A percentile compares a stretch with the other conserved stretches of the same genome.
Evolutionary conservation across 148 eudicot genomes (phyloP).

Genomic region (Heliosperma pusillum): DNA sequence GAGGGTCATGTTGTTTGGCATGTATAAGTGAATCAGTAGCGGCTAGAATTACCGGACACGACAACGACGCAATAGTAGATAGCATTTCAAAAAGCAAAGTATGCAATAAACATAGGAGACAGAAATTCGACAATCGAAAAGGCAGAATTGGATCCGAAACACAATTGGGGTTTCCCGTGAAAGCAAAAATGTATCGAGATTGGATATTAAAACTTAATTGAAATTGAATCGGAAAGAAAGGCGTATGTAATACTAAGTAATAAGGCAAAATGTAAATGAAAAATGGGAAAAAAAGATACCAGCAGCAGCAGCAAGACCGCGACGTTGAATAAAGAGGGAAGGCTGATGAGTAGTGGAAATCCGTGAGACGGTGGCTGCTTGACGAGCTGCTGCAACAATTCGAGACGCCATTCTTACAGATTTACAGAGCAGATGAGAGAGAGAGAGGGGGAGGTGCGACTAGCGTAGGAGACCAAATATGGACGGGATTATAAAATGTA

Average conservation of each 20-base stretch:
- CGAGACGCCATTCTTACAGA: slow-evolving; percentile 49
- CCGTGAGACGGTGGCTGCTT: slow-evolving; percentile 45
- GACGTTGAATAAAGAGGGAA: slow-evolving; percentile 52
- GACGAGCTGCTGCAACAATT: slow-evolving; percentile 53
- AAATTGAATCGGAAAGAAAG: too few relatives aligned
- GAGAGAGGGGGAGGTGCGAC: neutral
- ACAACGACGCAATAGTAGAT: too few relatives aligned
- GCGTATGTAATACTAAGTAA: too few relatives aligned
- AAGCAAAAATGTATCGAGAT: neutral
- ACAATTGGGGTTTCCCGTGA: neutral
- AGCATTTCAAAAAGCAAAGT: too few relatives aligned
- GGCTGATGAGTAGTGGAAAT: slow-evolving; percentile 32
- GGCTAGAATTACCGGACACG: too few relatives aligned
- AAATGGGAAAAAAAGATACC: slow-evolving; percentile 25
- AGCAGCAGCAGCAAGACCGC: slow-evolving; percentile 61
- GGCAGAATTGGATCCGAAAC: neutral
- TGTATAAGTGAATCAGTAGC: too few relatives aligned
- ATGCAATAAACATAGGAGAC: too few relatives aligned
- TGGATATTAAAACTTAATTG: neutral
- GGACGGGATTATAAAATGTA: too few relatives aligned
- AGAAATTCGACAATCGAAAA: too few relatives aligned
- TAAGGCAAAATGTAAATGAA: neutral
- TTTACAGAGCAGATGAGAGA: slow-evolving; percentile 7
- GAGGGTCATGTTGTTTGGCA: too few relatives aligned
- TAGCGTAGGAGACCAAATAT: too few relatives aligned